These are phyloP conservation scores for Stephania japonica DNA, from an alignment of 164 flowering plant genomes.

Conservation along the genomic window DNA sequence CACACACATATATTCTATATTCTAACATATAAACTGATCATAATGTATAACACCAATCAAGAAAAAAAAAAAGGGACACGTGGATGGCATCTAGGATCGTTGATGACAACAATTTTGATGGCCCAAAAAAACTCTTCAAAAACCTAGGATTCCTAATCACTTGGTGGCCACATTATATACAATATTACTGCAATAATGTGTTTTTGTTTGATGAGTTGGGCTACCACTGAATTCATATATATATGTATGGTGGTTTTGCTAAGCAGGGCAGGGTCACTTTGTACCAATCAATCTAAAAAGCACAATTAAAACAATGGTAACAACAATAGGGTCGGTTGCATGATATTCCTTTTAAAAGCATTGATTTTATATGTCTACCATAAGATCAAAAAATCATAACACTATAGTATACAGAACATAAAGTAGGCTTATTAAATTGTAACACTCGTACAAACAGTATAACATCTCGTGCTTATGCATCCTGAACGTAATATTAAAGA, in stretches of 20 bases:
- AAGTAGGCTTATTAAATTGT: neutral
- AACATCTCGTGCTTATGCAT: no score
- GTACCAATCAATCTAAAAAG: constrained; percentile 1
- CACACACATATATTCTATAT: neutral
- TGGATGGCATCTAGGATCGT: neutral
- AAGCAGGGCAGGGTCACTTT: neutral
- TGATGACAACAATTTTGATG: neutral
- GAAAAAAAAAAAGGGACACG: neutral
- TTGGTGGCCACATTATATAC: neutral
- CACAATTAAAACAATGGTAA: neutral
- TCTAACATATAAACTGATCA: neutral
- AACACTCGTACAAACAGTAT: no score
- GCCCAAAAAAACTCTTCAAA: neutral
- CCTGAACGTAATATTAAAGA: no score
- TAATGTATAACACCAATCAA: neutral
- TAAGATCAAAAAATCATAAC: neutral
- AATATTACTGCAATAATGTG: neutral
- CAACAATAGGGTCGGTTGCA: neutral
- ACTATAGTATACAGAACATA: neutral
- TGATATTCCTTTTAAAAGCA: neutral
- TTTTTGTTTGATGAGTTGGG: constrained; percentile 3
- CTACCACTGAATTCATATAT: neutral
- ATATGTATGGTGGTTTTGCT: neutral
- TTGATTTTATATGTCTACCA: neutral
- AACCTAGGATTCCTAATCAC: neutral